A percentile compares a stretch with the other conserved stretches of the same genome.
phyloP scores from a whole-genome alignment of 257 asterid species.

The Solanum okadae region DNA sequence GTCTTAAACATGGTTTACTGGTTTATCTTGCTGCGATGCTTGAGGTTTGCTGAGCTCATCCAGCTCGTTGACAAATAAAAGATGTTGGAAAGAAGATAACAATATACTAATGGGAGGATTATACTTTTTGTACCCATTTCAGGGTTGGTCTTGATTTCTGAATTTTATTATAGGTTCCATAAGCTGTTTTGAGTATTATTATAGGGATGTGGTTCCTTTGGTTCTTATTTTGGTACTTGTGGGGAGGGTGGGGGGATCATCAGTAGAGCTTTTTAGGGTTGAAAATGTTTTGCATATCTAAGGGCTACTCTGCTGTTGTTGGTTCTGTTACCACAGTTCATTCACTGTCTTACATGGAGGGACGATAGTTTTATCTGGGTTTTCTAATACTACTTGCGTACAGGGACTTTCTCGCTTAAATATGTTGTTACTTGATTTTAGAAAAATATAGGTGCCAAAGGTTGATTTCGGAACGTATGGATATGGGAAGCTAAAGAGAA shows the following conservation, averaged over 20 bases:
- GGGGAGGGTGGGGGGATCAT: background rate
- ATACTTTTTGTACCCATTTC: background rate
- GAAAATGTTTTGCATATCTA: background rate
- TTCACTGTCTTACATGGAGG: background rate
- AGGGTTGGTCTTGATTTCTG: background rate
- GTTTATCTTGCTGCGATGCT: background rate
- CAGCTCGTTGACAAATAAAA: background rate
- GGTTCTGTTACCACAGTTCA: background rate
- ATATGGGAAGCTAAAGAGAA: background rate
- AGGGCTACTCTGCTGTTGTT: background rate
- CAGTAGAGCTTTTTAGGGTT: background rate
- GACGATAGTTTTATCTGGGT: background rate
- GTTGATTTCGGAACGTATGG: background rate
- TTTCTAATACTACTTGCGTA: background rate
- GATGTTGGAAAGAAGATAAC: background rate
- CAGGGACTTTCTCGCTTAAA: background rate
- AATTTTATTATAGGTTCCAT: background rate
- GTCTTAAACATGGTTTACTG: background rate
- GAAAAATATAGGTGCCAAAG: background rate
- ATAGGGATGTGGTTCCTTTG: background rate
- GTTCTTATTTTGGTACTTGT: background rate
- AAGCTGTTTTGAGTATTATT: background rate
- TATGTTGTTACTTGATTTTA: background rate
- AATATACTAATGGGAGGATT: background rate
- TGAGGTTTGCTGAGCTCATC: background rate